Base-by-base conservation (phyloP, 1,284 basidiomycete species). In the Naganishia liquefaciens region DNA sequence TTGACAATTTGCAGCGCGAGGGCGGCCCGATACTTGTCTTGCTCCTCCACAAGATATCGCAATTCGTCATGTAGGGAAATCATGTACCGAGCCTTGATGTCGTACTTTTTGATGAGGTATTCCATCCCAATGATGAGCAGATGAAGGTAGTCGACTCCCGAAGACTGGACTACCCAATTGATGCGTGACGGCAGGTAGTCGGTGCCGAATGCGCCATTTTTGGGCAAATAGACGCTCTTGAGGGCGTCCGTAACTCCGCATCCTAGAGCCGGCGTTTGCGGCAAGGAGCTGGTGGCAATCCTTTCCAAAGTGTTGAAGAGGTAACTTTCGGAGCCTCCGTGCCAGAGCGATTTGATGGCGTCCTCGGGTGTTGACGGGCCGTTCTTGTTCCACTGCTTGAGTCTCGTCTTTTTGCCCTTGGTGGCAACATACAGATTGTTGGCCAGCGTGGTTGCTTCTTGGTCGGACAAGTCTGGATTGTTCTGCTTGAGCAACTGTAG, bases 131-230 rank as follows among this genome's bases (percentile, higher is more conserved):
- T 90, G 73, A 99, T 93, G 65, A 99, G 86, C 53, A 99, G 86
- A 74, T 99, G 95, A 15, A 99, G 86, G 75, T 99, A 99, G 79
- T 99, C 95, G 47, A 99, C 95, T 23, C 95, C 96, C 0, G 93
- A 97, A 7, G 93, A 96, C 76, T 99, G 96, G 7, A 99, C 96
- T 54, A 96, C 96, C 96, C 96, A 99, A 76, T 99, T 99, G 81
- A 99, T 95, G 28, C 95, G 86, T 15, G 92, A 95, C 0, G 96
- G 90, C 85, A 99, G 89, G 79, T 91, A 99, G 71, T 95, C 91
- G 1, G 87, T 81, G 21, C 89, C 89, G 28, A 69, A 69, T 19
- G 74, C 71, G 1, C 75, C 79, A 42, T 79, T 77, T 46, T 84
- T 84, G 2, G 89, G 88, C 1, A 99, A 84, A 76, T 91, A 90